Conservation (phyloP, 2,329 filamentous ascomycete genomes). For the Teratosphaeria epicoccoides region DNA sequence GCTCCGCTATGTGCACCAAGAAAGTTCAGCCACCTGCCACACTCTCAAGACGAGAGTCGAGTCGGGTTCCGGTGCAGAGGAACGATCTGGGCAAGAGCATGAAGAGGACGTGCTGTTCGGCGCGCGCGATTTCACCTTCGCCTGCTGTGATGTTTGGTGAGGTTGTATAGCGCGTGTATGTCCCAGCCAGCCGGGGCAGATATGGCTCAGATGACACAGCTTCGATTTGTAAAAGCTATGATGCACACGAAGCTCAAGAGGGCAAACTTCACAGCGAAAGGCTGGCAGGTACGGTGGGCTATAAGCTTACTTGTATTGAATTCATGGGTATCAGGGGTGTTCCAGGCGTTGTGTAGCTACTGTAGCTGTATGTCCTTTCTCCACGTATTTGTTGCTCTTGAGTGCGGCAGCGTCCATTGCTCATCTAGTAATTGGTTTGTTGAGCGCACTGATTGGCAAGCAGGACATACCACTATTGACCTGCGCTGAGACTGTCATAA, state of each 20-base stretch:
- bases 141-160: slow-evolving; percentile 16
- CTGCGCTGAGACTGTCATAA: too few relatives aligned
- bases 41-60: slow-evolving; percentile 11
- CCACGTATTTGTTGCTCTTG: not conserved
- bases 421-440: too few relatives aligned
- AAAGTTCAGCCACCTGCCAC: slow-evolving; percentile 17
- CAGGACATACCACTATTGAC: too few relatives aligned
- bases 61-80: slow-evolving; percentile 21
- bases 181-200: too few relatives aligned
- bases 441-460: too few relatives aligned
- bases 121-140: slow-evolving; percentile 13
- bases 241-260: not conserved
- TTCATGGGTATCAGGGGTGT: not conserved
- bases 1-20: slow-evolving; percentile 9
- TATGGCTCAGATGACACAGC: not conserved
- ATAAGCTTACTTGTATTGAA: not conserved
- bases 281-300: not conserved
- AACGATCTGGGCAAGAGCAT: slow-evolving; percentile 17
- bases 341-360: not conserved
- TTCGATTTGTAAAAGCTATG: not conserved
- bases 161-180: not conserved
- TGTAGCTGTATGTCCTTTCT: not conserved
- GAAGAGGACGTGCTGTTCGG: slow-evolving; percentile 24
- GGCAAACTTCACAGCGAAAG: not conserved
- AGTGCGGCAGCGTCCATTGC: too few relatives aligned